phyloP scores from a whole-genome alignment of 495 filamentous ascomycete genomes.

The Talaromyces wortmannii region DNA sequence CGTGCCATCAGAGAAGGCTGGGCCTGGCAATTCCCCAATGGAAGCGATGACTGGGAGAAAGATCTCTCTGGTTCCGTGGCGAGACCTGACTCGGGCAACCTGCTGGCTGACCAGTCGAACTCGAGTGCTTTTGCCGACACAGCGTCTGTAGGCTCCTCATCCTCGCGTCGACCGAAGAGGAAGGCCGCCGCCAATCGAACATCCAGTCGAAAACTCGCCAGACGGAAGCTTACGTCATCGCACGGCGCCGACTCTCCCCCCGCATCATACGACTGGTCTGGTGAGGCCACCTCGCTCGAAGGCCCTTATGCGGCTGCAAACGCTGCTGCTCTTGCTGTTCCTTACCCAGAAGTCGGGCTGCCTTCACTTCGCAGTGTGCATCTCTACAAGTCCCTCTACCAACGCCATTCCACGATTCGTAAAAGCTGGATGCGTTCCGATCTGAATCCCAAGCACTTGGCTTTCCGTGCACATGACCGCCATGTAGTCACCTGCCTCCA shows the following conservation, averaged over 20 bases:
- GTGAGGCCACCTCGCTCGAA: constrained; percentile 44
- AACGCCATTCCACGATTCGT: constrained; percentile 81
- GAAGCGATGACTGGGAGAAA: constrained; percentile 65
- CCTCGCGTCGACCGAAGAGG: constrained; percentile 42
- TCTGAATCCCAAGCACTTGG: constrained; percentile 85
- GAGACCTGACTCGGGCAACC: constrained; percentile 26
- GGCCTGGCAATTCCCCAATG: constrained; percentile 94
- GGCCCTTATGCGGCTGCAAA: constrained; percentile 83
- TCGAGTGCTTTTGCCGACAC: neutral
- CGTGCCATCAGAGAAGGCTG: constrained; percentile 88
- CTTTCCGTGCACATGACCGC: constrained; percentile 89
- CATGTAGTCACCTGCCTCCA: constrained; percentile 98
- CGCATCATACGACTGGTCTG: constrained; percentile 36
- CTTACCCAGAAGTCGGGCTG: constrained; percentile 74
- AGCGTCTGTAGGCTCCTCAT: constrained; percentile 9
- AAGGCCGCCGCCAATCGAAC: constrained; percentile 43
- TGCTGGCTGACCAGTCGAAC: neutral
- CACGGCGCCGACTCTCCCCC: constrained; percentile 21
- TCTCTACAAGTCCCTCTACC: constrained; percentile 94
- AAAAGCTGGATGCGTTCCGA: constrained; percentile 84
- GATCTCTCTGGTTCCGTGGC: constrained; percentile 57
- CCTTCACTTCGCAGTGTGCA: constrained; percentile 74
- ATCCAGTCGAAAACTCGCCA: constrained; percentile 43
- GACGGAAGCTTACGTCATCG: constrained; percentile 45
- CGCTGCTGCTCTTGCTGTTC: constrained; percentile 72